Evolutionary conservation across 345 rosid genomes (phyloP), one percentile per base, ranked within the genome.

Genomic region (Brassica juncea): DNA sequence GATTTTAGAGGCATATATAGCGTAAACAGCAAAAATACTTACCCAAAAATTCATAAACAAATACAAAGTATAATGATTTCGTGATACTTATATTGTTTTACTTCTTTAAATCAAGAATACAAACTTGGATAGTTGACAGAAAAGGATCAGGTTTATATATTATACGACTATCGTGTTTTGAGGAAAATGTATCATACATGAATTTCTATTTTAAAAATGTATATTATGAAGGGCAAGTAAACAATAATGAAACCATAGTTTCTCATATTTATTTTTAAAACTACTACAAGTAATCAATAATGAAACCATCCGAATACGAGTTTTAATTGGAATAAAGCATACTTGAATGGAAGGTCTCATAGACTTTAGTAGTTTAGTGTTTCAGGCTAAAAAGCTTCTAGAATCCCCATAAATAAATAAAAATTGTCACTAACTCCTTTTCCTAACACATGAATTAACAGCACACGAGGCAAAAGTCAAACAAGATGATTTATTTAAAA

Each of bases 371-470:
- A 19, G 19, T 19, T 19, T 19, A 19, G 19, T 19, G 19, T 19
- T 19, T 19, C 19, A 19, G 19, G 19, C 19, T 19, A 19, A 19
- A 19, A 19, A 19, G 19, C 19, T 19, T 19, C 19, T 19, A 19
- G 19, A 19, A 19, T 19, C 19, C 19, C 19, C 19, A 19, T 19
- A 19, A 19, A 19, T 19, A 19, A 19, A 19, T 19, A 19, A 23
- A 23, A 23, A 62, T 0, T 63, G 71, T 54, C 71, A 69, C 79
- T 35, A 74, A 80, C 78, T 73, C 74, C 52, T 52, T 44, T 37
- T 80, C 75, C 79, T 62, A 69, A 62, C 75, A 80, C 79, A 69
- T 62, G 66, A 35, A 21, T 4, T 21, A 61, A 19, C 63, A 27
- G 47, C 34, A 68, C 11, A 74, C 42, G 71, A 14, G 58, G 19